Evolutionary conservation across 1,139 yeast species (phyloP), one percentile per base, ranked within the genome.

Genomic region (Barnettozyma hawaiiensis): DNA sequence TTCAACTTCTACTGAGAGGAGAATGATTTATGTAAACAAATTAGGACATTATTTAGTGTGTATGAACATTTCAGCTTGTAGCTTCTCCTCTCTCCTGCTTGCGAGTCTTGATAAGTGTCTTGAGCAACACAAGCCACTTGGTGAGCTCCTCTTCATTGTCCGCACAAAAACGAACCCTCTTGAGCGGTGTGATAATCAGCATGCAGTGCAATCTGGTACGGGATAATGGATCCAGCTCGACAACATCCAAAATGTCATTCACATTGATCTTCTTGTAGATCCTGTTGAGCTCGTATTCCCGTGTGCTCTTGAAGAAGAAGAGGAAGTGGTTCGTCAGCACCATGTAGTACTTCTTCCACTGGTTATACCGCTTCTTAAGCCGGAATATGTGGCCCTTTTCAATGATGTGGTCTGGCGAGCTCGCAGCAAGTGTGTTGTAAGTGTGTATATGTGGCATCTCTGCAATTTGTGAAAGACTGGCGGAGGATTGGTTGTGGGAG

Each of bases 181-280:
- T 73, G 37, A 58, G 58, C 0, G 75, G 70, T 0, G 79, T 73
- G 28, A 76, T 73, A 19, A 76, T 59, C 42, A 73, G 58, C 54
- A 76, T 57, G 50, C 81, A 75, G 64, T 70, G 73, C 34, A 54
- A 51, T 47, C 69, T 73, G 9, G 71, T 57, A 41, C 62, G 65
- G 7, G 75, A 66, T 20, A 72, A 43, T 2, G 78, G 71, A 44
- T 76, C 81, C 35, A 75, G 57, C 48, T 76, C 82, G 33, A 75
- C 73, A 23, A 71, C 77, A 51, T 76, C 82, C 12, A 70, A 57
- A n/a, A 77, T 57, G 35, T 70, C 69, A 7, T 55, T 50, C 7
- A 71, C 54, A 5, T 59, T 54, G 8, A 74, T 59, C 31, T 54
- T 50, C 52, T 71, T 71, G 48, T 56, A 48, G 18, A 57, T 43